Evolutionary conservation across 345 rosid genomes (phyloP).

Genomic region (Pistacia integerrima): DNA sequence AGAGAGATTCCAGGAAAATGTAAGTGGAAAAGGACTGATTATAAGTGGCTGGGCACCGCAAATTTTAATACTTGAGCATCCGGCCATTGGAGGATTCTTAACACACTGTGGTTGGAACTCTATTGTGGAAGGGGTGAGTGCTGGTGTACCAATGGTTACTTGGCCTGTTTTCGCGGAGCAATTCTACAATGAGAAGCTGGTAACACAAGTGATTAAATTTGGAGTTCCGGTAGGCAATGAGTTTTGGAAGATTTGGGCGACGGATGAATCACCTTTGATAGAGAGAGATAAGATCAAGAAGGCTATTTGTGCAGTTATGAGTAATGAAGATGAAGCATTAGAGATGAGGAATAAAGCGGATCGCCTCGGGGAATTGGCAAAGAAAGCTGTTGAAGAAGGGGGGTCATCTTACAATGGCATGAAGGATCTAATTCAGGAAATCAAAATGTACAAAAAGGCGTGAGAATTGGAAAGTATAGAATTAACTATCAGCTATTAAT

Average conservation of each 20-base stretch:
- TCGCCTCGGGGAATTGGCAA: slow-evolving; percentile 34
- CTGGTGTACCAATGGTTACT: slow-evolving; percentile 36
- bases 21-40: slow-evolving; percentile 28
- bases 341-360: slow-evolving; percentile 39
- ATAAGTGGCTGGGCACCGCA: slow-evolving; percentile 53
- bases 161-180: slow-evolving; percentile 53
- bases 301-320: slow-evolving; percentile 30
- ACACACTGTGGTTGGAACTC: slow-evolving; percentile 58
- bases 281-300: slow-evolving; percentile 15
- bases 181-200: slow-evolving; percentile 44
- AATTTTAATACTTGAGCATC: slow-evolving; percentile 37
- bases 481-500: too few relatives aligned
- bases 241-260: slow-evolving; percentile 39
- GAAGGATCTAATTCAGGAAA: slow-evolving; percentile 41
- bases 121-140: slow-evolving; percentile 39
- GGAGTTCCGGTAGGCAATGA: slow-evolving; percentile 40
- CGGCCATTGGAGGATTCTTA: slow-evolving; percentile 38
- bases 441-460: slow-evolving; percentile 8
- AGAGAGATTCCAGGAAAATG: slow-evolving; percentile 21
- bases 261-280: slow-evolving; percentile 22
- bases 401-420: slow-evolving; percentile 43
- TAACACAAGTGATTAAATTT: slow-evolving; percentile 31
- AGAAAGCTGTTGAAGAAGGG: slow-evolving; percentile 44
- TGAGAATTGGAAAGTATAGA: too few relatives aligned
- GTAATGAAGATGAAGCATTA: slow-evolving; percentile 15